These are phyloP conservation scores for Nitzschia sp. DNA, from an alignment of 108 stramenopile species.

Conservation along the genomic window DNA sequence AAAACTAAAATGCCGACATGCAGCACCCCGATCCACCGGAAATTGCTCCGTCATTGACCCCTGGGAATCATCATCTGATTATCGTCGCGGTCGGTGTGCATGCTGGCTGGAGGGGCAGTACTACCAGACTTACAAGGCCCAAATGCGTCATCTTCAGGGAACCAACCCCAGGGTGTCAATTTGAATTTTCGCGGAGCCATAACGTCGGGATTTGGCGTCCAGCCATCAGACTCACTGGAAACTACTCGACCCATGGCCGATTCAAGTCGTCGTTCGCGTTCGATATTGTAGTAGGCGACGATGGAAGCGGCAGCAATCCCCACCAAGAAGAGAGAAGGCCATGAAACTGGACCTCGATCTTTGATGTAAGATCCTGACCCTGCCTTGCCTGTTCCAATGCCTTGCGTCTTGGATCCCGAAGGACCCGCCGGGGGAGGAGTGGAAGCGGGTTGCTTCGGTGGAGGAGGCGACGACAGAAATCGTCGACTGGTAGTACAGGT, in stretches of 20 bases:
- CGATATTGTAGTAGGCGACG: conserved; percentile 84
- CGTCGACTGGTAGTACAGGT: not conserved
- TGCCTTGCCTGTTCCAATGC: conserved; percentile 28
- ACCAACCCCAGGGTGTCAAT: conserved; percentile 80
- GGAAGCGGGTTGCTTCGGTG: not conserved
- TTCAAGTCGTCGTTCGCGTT: conserved; percentile 85
- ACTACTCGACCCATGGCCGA: conserved; percentile 89
- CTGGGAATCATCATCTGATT: not conserved
- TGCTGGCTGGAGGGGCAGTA: not conserved
- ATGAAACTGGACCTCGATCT: conserved; percentile 74
- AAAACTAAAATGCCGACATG: too few relatives aligned
- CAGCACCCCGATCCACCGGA: too few relatives aligned
- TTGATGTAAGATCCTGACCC: conserved; percentile 22
- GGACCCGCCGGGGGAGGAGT: conserved; percentile 11
- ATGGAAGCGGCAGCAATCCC: conserved; percentile 78
- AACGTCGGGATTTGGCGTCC: conserved; percentile 85
- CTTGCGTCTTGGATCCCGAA: conserved; percentile 31
- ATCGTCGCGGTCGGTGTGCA: too few relatives aligned
- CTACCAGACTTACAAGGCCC: conserved; percentile 75
- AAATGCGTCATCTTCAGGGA: conserved; percentile 86
- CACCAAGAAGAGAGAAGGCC: conserved; percentile 80
- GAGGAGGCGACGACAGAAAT: conserved; percentile 1
- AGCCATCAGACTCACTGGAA: conserved; percentile 83
- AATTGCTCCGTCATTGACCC: not conserved
- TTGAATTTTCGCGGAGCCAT: conserved; percentile 84